Evolutionary conservation across 2,329 filamentous ascomycete species (phyloP).

Genomic region (Fusarium sp.): DNA sequence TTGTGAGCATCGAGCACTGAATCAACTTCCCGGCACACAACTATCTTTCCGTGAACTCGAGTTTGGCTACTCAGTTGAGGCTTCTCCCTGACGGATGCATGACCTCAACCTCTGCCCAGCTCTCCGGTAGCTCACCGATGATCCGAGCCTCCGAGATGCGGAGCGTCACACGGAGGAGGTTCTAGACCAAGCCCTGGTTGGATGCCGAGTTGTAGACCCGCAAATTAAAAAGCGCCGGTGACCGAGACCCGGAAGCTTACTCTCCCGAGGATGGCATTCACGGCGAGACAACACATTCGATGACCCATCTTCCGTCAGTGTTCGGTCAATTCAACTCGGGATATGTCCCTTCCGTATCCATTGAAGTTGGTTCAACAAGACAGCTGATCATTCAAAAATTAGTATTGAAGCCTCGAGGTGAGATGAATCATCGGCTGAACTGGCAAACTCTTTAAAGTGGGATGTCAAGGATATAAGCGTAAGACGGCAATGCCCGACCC

Average conservation of each 20-base stretch:
- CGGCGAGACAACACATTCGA: background rate
- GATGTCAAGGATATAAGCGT: background rate
- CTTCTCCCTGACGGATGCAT: slow-evolving; percentile 3
- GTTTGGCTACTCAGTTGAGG: slow-evolving; percentile 1
- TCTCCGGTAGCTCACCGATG: background rate
- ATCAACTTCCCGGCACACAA: background rate
- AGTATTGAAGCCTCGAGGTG: background rate
- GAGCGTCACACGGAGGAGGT: background rate
- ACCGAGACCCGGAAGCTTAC: background rate
- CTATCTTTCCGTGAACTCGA: background rate
- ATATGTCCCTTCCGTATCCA: background rate
- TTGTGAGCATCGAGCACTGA: background rate
- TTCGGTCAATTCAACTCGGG: background rate
- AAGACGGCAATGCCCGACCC: background rate
- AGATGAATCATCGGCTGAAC: slow-evolving; percentile 1
- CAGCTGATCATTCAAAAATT: background rate
- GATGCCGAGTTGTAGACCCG: background rate
- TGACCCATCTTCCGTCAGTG: background rate
- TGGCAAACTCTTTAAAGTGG: background rate
- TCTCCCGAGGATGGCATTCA: background rate
- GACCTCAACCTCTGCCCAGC: background rate
- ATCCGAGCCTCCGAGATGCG: slow-evolving; percentile 2
- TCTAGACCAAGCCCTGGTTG: background rate
- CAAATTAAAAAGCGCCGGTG: background rate
- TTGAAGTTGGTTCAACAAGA: background rate